Conservation (phyloP, 306 rosid genomes). For the Aeschynomene evenia region DNA sequence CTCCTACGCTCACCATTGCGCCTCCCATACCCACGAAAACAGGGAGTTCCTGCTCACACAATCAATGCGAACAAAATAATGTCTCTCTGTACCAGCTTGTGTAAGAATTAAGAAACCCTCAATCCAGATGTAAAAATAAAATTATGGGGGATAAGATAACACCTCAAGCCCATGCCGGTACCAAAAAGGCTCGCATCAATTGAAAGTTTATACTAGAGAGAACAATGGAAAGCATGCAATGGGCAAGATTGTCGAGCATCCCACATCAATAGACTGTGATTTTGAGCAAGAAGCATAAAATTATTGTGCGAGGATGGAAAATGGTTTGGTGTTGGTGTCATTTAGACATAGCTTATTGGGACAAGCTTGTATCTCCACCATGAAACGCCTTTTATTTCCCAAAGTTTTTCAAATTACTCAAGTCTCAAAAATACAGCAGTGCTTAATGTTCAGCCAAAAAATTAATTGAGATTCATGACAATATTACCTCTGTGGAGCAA, state of each 20-base stretch:
- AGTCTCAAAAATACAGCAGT: background rate
- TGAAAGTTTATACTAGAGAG: background rate
- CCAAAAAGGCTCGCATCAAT: background rate
- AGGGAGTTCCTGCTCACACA: conserved; percentile 32
- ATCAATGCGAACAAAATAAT: background rate
- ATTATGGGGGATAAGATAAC: no score
- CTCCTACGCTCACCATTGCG: conserved; percentile 42
- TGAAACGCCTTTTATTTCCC: background rate
- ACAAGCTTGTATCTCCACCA: background rate
- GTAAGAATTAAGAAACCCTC: background rate
- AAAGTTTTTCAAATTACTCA: no score
- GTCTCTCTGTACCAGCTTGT: background rate
- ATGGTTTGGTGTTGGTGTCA: background rate
- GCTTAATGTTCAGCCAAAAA: background rate
- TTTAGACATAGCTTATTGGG: background rate
- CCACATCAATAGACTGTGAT: background rate
- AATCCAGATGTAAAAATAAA: background rate
- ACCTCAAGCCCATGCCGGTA: background rate
- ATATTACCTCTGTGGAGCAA: conserved; percentile 38
- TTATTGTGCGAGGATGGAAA: background rate
- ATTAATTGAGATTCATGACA: background rate
- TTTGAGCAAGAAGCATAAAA: background rate
- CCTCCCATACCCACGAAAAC: conserved; percentile 45
- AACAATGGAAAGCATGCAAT: background rate
- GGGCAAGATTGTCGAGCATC: background rate